These are phyloP conservation scores for Phenoliferia sp. DNA, from an alignment of 1,284 basidiomycete species.

Conservation along the genomic window DNA sequence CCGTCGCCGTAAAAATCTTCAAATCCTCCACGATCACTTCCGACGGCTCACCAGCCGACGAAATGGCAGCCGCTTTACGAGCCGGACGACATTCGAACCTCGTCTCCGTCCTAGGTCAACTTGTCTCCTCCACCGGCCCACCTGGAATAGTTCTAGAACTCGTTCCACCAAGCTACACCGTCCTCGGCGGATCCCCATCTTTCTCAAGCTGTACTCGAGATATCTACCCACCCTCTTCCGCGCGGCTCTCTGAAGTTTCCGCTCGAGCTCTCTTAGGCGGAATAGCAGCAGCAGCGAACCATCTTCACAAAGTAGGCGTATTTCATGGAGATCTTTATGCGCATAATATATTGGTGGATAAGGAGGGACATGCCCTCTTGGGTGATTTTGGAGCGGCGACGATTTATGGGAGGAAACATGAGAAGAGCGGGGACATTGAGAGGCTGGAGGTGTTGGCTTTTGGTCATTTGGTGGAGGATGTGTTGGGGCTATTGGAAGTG, in stretches of 20 bases:
- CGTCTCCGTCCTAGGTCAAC: not conserved
- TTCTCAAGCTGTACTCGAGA: not conserved
- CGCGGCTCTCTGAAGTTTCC: not conserved
- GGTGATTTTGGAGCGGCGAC: conserved; percentile 1
- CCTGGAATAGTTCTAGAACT: not conserved
- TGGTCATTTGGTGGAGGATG: not conserved
- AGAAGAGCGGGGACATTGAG: not conserved
- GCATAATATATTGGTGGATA: not conserved
- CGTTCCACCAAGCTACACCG: not conserved
- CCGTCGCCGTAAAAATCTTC: conserved; percentile 1
- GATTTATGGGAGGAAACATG: not conserved
- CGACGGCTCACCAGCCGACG: not conserved
- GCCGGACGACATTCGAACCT: not conserved
- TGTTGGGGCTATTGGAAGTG: not conserved
- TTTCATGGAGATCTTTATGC: not conserved
- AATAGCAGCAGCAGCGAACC: not conserved
- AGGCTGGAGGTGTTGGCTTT: conserved; percentile 2
- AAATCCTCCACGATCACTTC: not conserved
- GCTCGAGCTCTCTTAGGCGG: not conserved
- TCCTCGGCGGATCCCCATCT: not conserved
- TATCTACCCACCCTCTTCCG: not conserved
- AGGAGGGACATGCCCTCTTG: not conserved
- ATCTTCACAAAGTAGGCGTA: not conserved
- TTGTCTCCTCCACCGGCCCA: not conserved
- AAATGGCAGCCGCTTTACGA: not conserved